Conservation (phyloP, 345 rosid genomes). For the Eucalyptus sp. region DNA sequence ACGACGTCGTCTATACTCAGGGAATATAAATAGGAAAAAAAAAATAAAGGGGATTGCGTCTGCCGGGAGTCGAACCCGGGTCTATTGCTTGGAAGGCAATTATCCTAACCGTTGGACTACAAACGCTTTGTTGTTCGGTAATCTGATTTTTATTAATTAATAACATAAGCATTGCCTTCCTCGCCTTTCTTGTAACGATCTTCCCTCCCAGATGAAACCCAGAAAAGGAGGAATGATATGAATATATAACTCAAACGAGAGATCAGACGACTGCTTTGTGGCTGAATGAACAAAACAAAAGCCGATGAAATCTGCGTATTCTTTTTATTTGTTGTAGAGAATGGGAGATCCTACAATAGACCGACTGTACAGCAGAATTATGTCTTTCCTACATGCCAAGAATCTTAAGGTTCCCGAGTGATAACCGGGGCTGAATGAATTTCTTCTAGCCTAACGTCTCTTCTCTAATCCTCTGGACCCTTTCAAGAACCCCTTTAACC, state of each 20-base stretch:
- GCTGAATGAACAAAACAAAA: background rate
- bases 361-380: background rate
- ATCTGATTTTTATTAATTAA: accelerated
- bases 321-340: background rate
- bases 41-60: conserved; percentile 4
- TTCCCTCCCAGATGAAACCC: background rate
- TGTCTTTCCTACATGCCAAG: background rate
- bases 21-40: background rate
- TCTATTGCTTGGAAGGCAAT: conserved; percentile 88
- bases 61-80: conserved; percentile 95
- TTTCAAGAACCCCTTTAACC: conserved; percentile 50
- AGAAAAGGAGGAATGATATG: background rate
- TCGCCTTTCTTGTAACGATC: background rate
- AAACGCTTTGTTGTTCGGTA: background rate
- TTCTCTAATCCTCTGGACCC: conserved; percentile 27
- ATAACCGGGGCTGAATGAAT: background rate
- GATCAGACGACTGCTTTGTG: background rate
- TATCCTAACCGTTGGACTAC: conserved; percentile 93
- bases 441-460: background rate
- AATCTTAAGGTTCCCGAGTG: background rate
- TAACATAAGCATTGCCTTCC: accelerated
- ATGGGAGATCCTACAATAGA: background rate
- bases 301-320: background rate
- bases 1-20: background rate
- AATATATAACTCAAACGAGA: background rate